Base-by-base conservation (phyloP, 441 rosid species). In the Erodium moschatum region DNA sequence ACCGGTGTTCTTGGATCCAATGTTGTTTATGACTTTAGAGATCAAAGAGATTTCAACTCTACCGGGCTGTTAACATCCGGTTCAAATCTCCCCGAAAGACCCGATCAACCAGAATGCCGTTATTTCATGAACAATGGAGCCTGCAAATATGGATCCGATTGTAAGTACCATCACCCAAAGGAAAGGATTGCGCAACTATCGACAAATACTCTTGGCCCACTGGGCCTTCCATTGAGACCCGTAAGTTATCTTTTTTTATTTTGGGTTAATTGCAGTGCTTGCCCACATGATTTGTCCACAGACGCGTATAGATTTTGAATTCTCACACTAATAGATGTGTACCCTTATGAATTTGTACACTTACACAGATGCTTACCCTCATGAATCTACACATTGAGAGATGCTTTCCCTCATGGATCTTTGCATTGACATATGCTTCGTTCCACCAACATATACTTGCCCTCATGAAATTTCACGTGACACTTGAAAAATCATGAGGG, bases 61-160 rank as follows among this genome's bases (percentile, higher is more conserved):
- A 56, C 75, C 33, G 80, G 77, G 61, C 85, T 78, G 73, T 75
- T 78, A 67, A 33, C 84, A 52, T 11, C 73, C 21, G 69, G 70
- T 71, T 58, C 50, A 46, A 76, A 72, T 77, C 77, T 81, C 38
- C 83, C 88, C 4, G 86, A 86, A 79, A 84, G 80, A 78, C 86
- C 88, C 67, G 89, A 84, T 74, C 92, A 81, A 73, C 91, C 81
- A 67, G 89, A 89, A 73, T 89, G 96, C 77, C 80, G 89, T 18
- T 77, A 83, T 76, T 89, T 76, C 77, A 86, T 86, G 92, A 87
- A 77, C 80, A 85, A 77, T 2, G 96, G 96, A 38, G 78, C 85
- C 18, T 87, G 92, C 85, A 89, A 85, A 74, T 87, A 85, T 62
- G 96, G 96, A 77, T 77, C 83, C 46, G 87, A 86, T 65, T 87